Base-by-base conservation (phyloP, 306 rosid species). In the Acacia acuminata region DNA sequence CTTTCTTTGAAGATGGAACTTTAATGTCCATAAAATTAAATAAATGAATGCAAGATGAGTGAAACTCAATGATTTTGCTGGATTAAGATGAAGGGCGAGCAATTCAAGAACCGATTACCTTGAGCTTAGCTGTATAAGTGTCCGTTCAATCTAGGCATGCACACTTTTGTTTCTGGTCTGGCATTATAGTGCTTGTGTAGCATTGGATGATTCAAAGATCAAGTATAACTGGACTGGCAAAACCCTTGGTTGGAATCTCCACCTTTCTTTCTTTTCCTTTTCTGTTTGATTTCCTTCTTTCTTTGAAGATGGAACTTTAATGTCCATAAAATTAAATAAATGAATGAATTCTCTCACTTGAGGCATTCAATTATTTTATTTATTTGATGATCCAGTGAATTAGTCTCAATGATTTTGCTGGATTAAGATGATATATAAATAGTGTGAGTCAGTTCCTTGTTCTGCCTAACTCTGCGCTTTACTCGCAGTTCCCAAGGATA, bases 71-170 rank as follows among this genome's bases (percentile, higher is more conserved):
- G n/a, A n/a, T n/a, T n/a, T n/a, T n/a, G n/a, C n/a, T n/a, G n/a
- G n/a, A n/a, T n/a, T n/a, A n/a, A n/a, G n/a, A n/a, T n/a, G 85
- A 79, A 77, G 48, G 58, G 63, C 48, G 19, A 71, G 65, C 45
- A 77, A 80, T 69, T 40, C 66, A 30, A 67, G 3, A 48, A 10
- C 53, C 19, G 76, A 27, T 48, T 69, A 48, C 74, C 73, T 16
- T 63, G 71, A 78, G 80, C 71, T 67, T 87, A 69, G 80, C 43
- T 73, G 83, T 65, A 30, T 63, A 65, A 45, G 47, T 71, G 51
- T 61, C 22, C 53, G 73, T 51, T 56, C 58, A 74, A 69, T 70
- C 79, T 30, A n/a, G 83, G 85, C 78, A 75, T 84, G 51, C 27
- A 0, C 9, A 30, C 68, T 24, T 71, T 20, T 27, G 38, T 34